Conservation (phyloP, 2,329 filamentous ascomycete species). For the Bipolaris sorokiniana region DNA sequence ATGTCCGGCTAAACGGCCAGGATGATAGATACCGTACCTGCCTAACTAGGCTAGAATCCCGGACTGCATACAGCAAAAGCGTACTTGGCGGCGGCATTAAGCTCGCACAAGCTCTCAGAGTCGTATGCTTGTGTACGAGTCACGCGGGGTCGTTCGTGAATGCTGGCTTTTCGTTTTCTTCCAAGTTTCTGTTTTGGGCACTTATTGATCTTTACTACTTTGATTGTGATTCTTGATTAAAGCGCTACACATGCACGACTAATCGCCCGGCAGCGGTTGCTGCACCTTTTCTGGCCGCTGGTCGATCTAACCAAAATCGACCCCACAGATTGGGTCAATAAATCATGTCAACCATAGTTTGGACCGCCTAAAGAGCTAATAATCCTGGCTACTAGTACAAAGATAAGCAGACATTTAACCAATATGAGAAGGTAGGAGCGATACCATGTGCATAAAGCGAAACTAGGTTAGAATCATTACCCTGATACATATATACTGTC, state of each 20-base stretch:
- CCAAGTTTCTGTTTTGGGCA: no score
- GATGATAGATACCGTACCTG: conserved; percentile 17
- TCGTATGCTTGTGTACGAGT: conserved; percentile 10
- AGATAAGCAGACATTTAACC: background rate
- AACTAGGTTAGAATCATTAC: background rate
- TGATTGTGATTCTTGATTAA: background rate
- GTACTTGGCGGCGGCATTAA: conserved; percentile 16
- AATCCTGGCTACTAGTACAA: background rate
- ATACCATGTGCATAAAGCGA: background rate
- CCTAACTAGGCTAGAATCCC: conserved; percentile 17
- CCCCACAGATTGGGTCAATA: background rate
- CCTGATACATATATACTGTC: background rate
- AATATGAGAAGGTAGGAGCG: background rate
- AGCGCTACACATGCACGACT: background rate
- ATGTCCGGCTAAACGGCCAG: background rate
- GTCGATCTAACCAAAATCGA: background rate
- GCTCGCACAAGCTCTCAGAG: conserved; percentile 25
- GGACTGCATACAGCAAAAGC: background rate
- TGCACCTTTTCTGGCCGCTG: background rate
- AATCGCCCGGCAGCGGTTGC: background rate
- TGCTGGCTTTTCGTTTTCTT: background rate
- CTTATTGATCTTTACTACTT: background rate
- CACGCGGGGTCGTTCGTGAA: conserved; percentile 4
- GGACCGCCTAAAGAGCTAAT: background rate
- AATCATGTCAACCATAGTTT: background rate